phyloP scores from a whole-genome alignment of 305 asterid species.

The Fraxinus sp. region DNA sequence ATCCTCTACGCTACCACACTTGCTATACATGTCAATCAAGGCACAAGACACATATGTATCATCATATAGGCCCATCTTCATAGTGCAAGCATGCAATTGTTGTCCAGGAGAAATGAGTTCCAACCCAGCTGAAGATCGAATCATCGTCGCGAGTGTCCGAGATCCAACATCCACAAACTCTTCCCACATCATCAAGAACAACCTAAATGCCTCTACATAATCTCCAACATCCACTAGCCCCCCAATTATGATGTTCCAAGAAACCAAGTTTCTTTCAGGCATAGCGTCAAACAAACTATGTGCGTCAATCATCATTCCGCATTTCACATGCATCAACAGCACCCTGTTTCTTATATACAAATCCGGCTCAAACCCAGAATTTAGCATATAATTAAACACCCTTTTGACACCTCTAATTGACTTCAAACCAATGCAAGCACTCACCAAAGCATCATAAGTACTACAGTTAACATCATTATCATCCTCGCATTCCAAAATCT shows the following conservation, averaged over 20 bases:
- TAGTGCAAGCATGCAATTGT: slow-evolving; percentile 63
- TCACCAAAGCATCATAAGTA: slow-evolving; percentile 66
- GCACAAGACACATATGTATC: slow-evolving; percentile 67
- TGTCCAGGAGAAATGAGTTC: slow-evolving; percentile 62
- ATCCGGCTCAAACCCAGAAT: slow-evolving; percentile 49
- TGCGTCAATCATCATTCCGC: slow-evolving; percentile 83
- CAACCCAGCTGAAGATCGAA: slow-evolving; percentile 66
- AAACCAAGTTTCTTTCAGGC: slow-evolving; percentile 54
- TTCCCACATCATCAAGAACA: slow-evolving; percentile 60
- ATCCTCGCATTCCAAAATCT: slow-evolving; percentile 53
- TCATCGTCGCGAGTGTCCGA: slow-evolving; percentile 49
- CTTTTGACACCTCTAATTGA: slow-evolving; percentile 69
- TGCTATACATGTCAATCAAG: slow-evolving; percentile 87
- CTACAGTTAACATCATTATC: slow-evolving; percentile 32
- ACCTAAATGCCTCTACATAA: slow-evolving; percentile 54
- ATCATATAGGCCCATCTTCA: slow-evolving; percentile 48
- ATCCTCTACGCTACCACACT: slow-evolving; percentile 65
- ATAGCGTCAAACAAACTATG: slow-evolving; percentile 61
- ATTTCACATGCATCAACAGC: slow-evolving; percentile 68
- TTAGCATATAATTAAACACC: slow-evolving; percentile 46
- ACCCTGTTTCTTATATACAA: slow-evolving; percentile 71
- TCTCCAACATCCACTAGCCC: slow-evolving; percentile 74
- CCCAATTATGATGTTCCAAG: slow-evolving; percentile 70
- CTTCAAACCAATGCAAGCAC: slow-evolving; percentile 63
- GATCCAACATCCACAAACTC: slow-evolving; percentile 44